Base-by-base conservation (phyloP, 371 early-diverging fungal genomes). In the Racocetra persica region DNA sequence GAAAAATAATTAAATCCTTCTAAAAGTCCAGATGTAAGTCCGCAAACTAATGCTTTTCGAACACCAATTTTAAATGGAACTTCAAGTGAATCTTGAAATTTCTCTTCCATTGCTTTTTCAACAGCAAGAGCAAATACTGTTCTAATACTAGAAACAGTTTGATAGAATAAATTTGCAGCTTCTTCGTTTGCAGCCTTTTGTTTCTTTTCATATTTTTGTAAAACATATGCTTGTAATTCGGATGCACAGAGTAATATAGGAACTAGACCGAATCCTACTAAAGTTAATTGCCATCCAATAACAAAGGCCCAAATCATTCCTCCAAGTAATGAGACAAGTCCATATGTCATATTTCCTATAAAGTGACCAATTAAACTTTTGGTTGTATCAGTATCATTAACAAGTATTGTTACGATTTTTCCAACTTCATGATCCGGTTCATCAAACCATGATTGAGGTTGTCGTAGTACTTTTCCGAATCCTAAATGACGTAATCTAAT, bases 381-480 rank as follows among this genome's bases (percentile, higher is more conserved):
- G 4, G 78, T 22, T 49, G 78, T 36, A 24, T 66, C 66, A 16
- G 78, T 78, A 28, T 78, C 78, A 16, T 20, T 67, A 45, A 66
- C 66, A 7, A 78, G 49, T 20, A 66, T 78, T 1, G 78, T 78
- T 18, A 67, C 26, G 20, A 51, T 2, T 24, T 52, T 66, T 49
- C 66, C 78, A n/a, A 24, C n/a, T 4, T 67, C 63, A 52, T 60
- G 65, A 16, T 78, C 78, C 0, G 78, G 13, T 66, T 52, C 66
- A 32, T 78, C 78, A 36, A 78, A 78, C 57, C 57, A 78, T 66
- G 78, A 63, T 78, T 78, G 78, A 4, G 78, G 28, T 55, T 78
- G 78, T 24, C 67, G 26, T n/a, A 78, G 22, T 24, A 66, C 18
- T 22, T 41, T 57, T 18, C 66, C 63, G 36, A 78, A 78, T 63